phyloP scores from a whole-genome alignment of 163 green algal species.

The Trebouxia gelatinosa region DNA sequence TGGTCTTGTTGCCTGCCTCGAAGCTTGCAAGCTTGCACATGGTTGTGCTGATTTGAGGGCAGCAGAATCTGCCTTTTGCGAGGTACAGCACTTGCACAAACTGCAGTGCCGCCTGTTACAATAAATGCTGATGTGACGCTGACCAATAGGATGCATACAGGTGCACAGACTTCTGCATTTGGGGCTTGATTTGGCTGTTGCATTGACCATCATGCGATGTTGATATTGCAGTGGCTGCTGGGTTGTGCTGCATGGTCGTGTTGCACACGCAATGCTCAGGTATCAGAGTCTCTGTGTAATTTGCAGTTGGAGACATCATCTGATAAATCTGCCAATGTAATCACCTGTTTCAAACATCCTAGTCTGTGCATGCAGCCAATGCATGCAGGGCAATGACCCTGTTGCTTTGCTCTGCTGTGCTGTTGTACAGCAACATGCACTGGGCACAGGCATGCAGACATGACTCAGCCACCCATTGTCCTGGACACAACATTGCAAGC shows the following conservation, averaged over 20 bases:
- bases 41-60: background rate
- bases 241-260: too few species aligned
- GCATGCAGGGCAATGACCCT: too few species aligned
- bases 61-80: background rate
- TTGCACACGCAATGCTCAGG: background rate
- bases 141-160: background rate
- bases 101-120: background rate
- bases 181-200: background rate
- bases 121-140: background rate
- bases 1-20: background rate
- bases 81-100: background rate
- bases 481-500: too few species aligned
- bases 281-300: background rate
- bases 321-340: background rate
- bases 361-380: too few species aligned
- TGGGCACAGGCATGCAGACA: too few species aligned
- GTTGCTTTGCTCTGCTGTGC: background rate
- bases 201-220: too few species aligned
- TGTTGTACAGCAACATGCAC: conserved; percentile 5
- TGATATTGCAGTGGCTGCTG: too few species aligned
- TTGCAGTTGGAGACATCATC: background rate
- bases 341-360: too few species aligned
- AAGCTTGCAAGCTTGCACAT: background rate
- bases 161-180: background rate
- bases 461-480: too few species aligned